Evolutionary conservation across 345 rosid species (phyloP), one percentile per base, ranked within the genome.

Genomic region (Bruguiera parviflora): DNA sequence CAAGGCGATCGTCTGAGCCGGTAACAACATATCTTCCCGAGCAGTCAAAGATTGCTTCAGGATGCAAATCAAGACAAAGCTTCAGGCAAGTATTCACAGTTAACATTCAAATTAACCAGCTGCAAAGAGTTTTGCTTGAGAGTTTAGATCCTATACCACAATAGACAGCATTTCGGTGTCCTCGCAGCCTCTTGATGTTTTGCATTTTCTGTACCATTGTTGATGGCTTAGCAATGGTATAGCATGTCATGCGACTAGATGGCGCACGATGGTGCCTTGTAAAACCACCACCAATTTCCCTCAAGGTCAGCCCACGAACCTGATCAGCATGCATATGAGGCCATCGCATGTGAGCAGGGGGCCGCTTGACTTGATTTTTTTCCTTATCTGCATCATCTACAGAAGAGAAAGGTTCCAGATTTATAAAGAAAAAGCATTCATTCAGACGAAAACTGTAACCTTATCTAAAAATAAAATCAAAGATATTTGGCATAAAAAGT

Each of bases 261-360:
- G 99, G 99, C 56, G 98, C 88, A 58, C 98, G 98, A 73, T 90
- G 96, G 77, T 96, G 98, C 71, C 92, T 89, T 47, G 88, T 66
- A 77, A 92, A 96, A 77, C 99, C 99, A 84, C 99, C 99, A 61
- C 99, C 98, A 66, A 92, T 86, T 86, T 96, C 99, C 75, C 99
- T 88, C 81, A 96, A 85, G 73, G 85, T 77, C 64, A 96, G 71
- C 74, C 92, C 99, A 74, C 81, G 92, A 73, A 90, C 92, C 79
- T 92, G 99, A 84, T 92, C 96, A 63, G 90, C 92, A 62, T 69
- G 90, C 75, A 75, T 84, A 78, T 96, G 99, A 81, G 99, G 99
- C 99, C 99, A 96, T 63, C 92, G 92, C 90, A 96, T 79, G 80
- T 84, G 68, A 72, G 75, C 63, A 79, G 96, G 89, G 24, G 89